These are phyloP conservation scores for Pleurotus ostreatus DNA, from an alignment of 768 basidiomycete species.

Conservation along the genomic window DNA sequence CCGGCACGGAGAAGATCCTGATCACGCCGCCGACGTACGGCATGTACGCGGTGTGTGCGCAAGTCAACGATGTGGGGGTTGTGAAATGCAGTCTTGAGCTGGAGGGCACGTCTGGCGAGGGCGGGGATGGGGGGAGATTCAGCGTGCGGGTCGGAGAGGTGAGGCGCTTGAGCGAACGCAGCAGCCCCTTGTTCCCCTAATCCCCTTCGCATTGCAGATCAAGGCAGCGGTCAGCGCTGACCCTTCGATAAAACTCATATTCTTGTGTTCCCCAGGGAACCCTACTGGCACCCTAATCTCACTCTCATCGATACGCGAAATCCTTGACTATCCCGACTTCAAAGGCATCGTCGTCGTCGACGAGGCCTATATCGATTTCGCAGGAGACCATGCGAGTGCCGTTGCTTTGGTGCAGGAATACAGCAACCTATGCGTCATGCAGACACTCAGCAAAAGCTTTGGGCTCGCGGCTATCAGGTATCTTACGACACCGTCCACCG, in stretches of 20 bases:
- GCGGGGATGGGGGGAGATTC: slow-evolving; percentile 69
- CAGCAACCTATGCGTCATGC: slow-evolving; percentile 89
- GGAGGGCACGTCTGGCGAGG: slow-evolving; percentile 58
- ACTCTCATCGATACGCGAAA: slow-evolving; percentile 56
- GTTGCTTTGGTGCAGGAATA: slow-evolving; percentile 73
- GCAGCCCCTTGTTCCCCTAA: no score
- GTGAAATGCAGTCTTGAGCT: slow-evolving; percentile 73
- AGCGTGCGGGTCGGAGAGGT: slow-evolving; percentile 75
- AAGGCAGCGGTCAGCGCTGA: slow-evolving; percentile 66
- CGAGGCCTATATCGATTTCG: slow-evolving; percentile 97
- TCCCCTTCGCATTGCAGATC: slow-evolving; percentile 39
- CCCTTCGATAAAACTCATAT: slow-evolving; percentile 82
- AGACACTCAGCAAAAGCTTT: slow-evolving; percentile 95
- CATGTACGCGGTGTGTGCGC: slow-evolving; percentile 96
- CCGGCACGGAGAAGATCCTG: slow-evolving; percentile 77
- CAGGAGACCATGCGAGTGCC: slow-evolving; percentile 56
- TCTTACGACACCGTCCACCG: slow-evolving; percentile 18
- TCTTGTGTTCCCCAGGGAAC: slow-evolving; percentile 96
- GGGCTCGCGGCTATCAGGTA: slow-evolving; percentile 94
- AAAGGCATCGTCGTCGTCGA: slow-evolving; percentile 92
- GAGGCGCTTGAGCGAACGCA: slow-evolving; percentile 14
- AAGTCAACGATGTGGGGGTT: slow-evolving; percentile 88
- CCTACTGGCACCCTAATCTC: slow-evolving; percentile 89
- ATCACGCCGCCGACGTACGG: slow-evolving; percentile 96
- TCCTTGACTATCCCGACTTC: slow-evolving; percentile 79